Evolutionary conservation across 306 rosid genomes (phyloP).

Genomic region (Cicer chorassanicum): DNA sequence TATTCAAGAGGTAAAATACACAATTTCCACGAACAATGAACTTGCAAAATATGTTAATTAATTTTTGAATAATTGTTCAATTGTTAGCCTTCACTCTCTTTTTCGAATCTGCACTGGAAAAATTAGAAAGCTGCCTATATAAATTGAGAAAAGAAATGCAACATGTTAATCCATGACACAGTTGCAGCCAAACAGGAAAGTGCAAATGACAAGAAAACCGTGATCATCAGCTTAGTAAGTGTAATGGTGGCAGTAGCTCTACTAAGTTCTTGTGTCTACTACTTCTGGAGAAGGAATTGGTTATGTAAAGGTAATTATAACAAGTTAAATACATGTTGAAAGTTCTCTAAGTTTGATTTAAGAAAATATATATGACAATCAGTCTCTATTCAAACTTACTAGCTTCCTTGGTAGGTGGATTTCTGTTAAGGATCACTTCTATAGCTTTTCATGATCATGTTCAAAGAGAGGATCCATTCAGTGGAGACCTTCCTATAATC

Average conservation of each 20-base stretch:
- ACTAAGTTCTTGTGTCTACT: slow-evolving; percentile 29
- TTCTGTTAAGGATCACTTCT: not conserved
- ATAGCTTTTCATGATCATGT: not conserved
- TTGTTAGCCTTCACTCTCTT: not conserved
- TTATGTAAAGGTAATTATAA: slow-evolving; percentile 10
- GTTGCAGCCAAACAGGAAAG: slow-evolving; percentile 26
- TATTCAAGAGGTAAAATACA: too few species aligned
- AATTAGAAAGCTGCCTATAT: not conserved
- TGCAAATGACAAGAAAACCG: not conserved
- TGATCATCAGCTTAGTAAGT: slow-evolving; percentile 31
- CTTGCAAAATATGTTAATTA: not conserved
- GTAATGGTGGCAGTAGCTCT: slow-evolving; percentile 24
- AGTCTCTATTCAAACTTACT: not conserved
- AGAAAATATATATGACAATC: not conserved
- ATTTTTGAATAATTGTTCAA: too few species aligned
- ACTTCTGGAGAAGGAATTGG: slow-evolving; percentile 10
- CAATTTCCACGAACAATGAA: not conserved
- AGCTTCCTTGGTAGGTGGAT: slow-evolving; percentile 2
- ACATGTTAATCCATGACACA: not conserved
- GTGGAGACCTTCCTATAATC: slow-evolving; percentile 45
- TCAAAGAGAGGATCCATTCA: slow-evolving; percentile 25
- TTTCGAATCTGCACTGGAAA: not conserved
- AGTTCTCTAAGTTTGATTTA: not conserved
- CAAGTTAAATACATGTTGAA: not conserved
- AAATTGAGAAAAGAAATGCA: slow-evolving; percentile 5